Evolutionary conservation across 441 rosid species (phyloP), one percentile per base, ranked within the genome.

Genomic region (Corymbia calophylla): DNA sequence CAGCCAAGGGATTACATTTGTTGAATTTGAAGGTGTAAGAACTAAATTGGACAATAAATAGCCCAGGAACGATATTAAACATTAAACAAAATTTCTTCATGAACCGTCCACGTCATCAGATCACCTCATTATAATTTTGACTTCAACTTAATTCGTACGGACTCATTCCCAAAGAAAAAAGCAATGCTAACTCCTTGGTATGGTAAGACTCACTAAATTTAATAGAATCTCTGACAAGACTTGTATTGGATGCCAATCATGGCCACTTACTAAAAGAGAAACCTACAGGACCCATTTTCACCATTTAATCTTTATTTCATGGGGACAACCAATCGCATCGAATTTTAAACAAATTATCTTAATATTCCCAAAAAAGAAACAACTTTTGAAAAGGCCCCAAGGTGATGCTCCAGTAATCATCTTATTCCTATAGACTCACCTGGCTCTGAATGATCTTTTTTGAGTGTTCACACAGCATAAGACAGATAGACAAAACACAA

Each of bases 11-110:
- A 32, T 19, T 70, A 0, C 3, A 32, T 9, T 18, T 21, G 47
- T 32, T 70, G 77, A 35, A 66, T 70, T 18, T 70, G 48, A 35
- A 35, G 48, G 27, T 19, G 10, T 35, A 35, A 0, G 0, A 13
- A 35, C 27, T 18, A 70, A 2, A 70, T 19, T 0, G 15, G 10
- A 70, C 13, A 35, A 35, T 9, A 0, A 70, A 19, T 18, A 5
- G 0, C 5, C 18, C 0, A 32, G 0, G 0, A 68, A 18, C 25
- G 0, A 70, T 35, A 68, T 35, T 18, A 35, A 32, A 32, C 1
- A 9, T 17, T 31, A 11, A 31, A 8, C 31, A 39, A 21, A 44
- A 35, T 0, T 3, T 39, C 82, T 5, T 39, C 49, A 21, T 1
- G 0, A 25, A 73, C 9, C 84, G 12, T 17, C 18, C 5, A 39